Conservation (phyloP, 2,329 filamentous ascomycete species). For the Mycocentrospora acerina region DNA sequence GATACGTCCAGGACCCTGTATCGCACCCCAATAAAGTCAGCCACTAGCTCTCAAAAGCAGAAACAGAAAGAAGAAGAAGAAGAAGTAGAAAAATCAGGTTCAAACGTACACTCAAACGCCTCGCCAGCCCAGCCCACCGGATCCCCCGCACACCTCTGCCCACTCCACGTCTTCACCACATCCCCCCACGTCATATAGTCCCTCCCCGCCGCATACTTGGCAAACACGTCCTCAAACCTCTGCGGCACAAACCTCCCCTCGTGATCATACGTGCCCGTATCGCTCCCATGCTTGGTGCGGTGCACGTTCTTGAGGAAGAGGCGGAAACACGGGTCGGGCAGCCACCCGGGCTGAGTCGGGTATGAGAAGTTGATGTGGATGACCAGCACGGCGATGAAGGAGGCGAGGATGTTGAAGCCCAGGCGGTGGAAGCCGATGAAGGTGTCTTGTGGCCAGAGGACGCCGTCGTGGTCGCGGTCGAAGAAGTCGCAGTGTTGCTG, state of each 20-base stretch:
- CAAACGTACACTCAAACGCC: slow-evolving; percentile 48
- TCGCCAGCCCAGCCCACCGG: slow-evolving; percentile 50
- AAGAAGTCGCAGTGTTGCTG: slow-evolving; percentile 58
- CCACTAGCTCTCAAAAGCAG: too few species aligned
- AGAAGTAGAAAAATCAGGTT: too few species aligned
- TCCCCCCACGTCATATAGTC: slow-evolving; percentile 45
- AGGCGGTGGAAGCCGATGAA: slow-evolving; percentile 50
- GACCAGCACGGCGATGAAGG: slow-evolving; percentile 47
- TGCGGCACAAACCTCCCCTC: slow-evolving; percentile 51
- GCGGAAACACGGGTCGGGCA: slow-evolving; percentile 50
- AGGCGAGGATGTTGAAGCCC: slow-evolving; percentile 50
- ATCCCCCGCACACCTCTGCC: slow-evolving; percentile 46
- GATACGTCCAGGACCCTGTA: slow-evolving; percentile 51
- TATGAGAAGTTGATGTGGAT: slow-evolving; percentile 56
- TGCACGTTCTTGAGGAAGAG: slow-evolving; percentile 46
- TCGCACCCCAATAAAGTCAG: not conserved
- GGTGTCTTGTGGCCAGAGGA: slow-evolving; percentile 58
- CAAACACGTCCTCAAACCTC: slow-evolving; percentile 52
- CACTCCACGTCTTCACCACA: slow-evolving; percentile 42
- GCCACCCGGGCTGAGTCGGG: slow-evolving; percentile 44
- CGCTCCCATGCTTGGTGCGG: slow-evolving; percentile 48
- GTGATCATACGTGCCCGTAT: slow-evolving; percentile 47
- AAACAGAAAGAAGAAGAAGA: too few species aligned
- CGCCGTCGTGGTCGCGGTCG: slow-evolving; percentile 53
- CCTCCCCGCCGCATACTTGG: slow-evolving; percentile 46